phyloP scores from a whole-genome alignment of 306 rosid species.

The Medicago lupulina region DNA sequence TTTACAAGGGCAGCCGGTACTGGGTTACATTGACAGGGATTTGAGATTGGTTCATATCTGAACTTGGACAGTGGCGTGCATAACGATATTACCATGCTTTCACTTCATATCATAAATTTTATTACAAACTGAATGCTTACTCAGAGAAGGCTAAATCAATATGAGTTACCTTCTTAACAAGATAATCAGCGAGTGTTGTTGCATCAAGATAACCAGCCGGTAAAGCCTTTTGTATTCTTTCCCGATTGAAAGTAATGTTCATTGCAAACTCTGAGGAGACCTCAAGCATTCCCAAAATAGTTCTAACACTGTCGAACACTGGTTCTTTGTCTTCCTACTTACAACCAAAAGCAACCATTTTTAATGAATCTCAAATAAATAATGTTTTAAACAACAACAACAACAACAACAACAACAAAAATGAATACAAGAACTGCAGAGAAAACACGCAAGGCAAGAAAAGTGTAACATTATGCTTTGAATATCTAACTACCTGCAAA shows the following conservation, averaged over 20 bases:
- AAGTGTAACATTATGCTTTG: conserved; percentile 5
- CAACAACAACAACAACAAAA: conserved; percentile 36
- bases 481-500: conserved; percentile 71
- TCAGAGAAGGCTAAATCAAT: conserved; percentile 21
- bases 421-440: conserved; percentile 3
- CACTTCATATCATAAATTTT: conserved; percentile 17
- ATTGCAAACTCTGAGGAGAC: conserved; percentile 90
- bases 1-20: background rate
- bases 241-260: conserved; percentile 77
- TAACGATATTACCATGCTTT: background rate
- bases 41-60: conserved; percentile 32
- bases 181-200: conserved; percentile 98
- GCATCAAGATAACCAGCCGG: conserved; percentile 99
- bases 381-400: conserved; percentile 27
- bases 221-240: conserved; percentile 78
- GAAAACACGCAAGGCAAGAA: conserved; percentile 23
- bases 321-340: conserved; percentile 97
- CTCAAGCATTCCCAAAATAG: conserved; percentile 97
- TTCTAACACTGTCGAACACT: conserved; percentile 88
- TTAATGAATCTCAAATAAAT: conserved; percentile 25
- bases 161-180: conserved; percentile 79
- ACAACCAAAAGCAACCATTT: conserved; percentile 38
- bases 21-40: background rate
- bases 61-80: conserved; percentile 24
- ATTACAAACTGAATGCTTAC: conserved; percentile 26